Evolutionary conservation across 768 basidiomycete species (phyloP).

Genomic region (Trametes gibbosa): DNA sequence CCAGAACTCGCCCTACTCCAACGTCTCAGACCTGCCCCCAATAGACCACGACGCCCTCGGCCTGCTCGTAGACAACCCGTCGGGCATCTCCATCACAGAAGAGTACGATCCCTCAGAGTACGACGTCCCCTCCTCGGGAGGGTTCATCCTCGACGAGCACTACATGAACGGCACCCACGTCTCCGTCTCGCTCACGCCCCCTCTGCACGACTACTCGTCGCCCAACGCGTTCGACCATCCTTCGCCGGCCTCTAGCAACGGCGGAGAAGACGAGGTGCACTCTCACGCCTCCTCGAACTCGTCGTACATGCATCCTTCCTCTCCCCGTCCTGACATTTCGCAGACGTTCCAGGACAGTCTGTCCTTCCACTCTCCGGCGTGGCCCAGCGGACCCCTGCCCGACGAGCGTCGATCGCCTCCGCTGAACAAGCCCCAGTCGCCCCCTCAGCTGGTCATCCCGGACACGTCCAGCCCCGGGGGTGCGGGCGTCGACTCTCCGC

Average conservation of each 20-base stretch:
- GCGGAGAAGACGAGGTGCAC: slow-evolving; percentile 46
- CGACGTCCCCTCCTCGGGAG: slow-evolving; percentile 50
- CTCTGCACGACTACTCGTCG: slow-evolving; percentile 29
- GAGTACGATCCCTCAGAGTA: slow-evolving; percentile 77
- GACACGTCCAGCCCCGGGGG: slow-evolving; percentile 43
- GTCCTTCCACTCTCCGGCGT: slow-evolving; percentile 63
- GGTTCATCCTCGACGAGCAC: slow-evolving; percentile 60
- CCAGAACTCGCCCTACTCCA: slow-evolving; percentile 69
- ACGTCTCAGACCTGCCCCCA: slow-evolving; percentile 57
- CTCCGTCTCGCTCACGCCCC: slow-evolving; percentile 39
- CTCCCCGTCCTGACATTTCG: slow-evolving; percentile 57
- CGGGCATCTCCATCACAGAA: slow-evolving; percentile 33
- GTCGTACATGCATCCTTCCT: slow-evolving; percentile 50
- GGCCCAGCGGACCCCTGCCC: slow-evolving; percentile 43
- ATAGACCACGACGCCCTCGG: slow-evolving; percentile 37
- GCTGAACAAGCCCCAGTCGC: slow-evolving; percentile 60
- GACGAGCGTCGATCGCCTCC: slow-evolving; percentile 39
- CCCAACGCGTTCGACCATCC: slow-evolving; percentile 56
- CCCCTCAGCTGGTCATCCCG: slow-evolving; percentile 58
- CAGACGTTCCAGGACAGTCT: slow-evolving; percentile 53
- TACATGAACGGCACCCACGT: slow-evolving; percentile 37
- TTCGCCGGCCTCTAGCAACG: slow-evolving; percentile 59
- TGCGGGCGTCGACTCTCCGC: slow-evolving; percentile 44
- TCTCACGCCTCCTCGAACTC: slow-evolving; percentile 69
- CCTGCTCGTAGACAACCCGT: slow-evolving; percentile 48